phyloP scores from a whole-genome alignment of 768 basidiomycete genomes.

The Boletus speciosus region DNA sequence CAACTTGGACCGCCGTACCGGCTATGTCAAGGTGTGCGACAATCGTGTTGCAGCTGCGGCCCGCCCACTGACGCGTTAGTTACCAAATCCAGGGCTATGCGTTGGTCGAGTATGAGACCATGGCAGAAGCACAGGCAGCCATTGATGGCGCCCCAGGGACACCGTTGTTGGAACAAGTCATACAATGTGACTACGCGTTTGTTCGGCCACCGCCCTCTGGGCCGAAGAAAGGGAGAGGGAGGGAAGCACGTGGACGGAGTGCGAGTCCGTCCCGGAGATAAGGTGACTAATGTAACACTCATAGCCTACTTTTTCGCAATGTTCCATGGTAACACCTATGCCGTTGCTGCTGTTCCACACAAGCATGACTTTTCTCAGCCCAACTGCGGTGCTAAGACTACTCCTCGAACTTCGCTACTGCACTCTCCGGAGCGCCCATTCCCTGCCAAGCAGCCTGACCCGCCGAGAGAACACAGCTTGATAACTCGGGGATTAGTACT shows the following conservation, averaged over 20 bases:
- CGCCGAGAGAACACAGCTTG: background rate
- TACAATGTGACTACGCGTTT: constrained; percentile 92
- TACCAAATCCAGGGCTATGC: constrained; percentile 77
- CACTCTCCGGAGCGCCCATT: constrained; percentile 4
- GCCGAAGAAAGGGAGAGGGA: constrained; percentile 69
- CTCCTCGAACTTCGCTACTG: background rate
- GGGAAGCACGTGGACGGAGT: constrained; percentile 65
- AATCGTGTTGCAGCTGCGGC: background rate
- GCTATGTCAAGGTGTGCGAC: constrained; percentile 88
- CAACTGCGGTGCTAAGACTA: constrained; percentile 1
- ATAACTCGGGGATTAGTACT: too few relatives aligned
- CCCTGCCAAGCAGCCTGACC: constrained; percentile 8
- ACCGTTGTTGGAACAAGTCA: constrained; percentile 75
- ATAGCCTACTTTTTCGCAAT: background rate
- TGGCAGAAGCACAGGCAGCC: constrained; percentile 90
- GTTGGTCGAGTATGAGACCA: constrained; percentile 94
- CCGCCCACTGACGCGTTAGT: background rate
- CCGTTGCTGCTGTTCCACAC: background rate
- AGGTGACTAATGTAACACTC: constrained; percentile 11
- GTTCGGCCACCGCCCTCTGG: constrained; percentile 80
- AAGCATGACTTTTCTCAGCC: background rate
- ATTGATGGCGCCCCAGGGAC: constrained; percentile 88
- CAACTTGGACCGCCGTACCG: constrained; percentile 94
- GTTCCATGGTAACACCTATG: constrained; percentile 1
- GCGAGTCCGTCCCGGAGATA: constrained; percentile 72